These are phyloP conservation scores for Arctium minus DNA, from an alignment of 129 eudicot species.

Conservation along the genomic window DNA sequence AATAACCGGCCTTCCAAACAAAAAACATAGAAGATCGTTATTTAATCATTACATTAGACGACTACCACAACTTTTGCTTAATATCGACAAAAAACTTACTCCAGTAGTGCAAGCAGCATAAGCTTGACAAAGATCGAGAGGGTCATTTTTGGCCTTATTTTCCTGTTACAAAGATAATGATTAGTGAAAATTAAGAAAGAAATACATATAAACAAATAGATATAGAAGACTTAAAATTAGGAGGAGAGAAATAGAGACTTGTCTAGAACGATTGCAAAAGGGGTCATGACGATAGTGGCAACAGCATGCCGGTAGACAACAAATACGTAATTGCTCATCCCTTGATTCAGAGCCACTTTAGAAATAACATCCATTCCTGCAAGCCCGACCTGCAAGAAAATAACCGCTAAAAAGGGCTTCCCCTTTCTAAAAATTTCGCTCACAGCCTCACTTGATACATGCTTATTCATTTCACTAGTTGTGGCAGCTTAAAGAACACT, in stretches of 20 bases:
- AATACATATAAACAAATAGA: not conserved
- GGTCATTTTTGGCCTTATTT: slow-evolving; percentile 87
- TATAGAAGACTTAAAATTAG: not conserved
- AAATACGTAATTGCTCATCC: slow-evolving; percentile 80
- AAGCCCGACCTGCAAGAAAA: slow-evolving; percentile 70
- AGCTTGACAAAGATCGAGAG: slow-evolving; percentile 51
- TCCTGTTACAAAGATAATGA: slow-evolving; percentile 44
- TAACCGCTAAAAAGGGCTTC: slow-evolving; percentile 62
- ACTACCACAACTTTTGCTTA: not conserved
- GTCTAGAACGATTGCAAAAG: slow-evolving; percentile 73
- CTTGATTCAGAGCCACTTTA: slow-evolving; percentile 64
- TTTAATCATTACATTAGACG: not conserved
- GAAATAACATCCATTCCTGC: slow-evolving; percentile 85
- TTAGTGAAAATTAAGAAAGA: not conserved
- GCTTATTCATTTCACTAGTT: slow-evolving; percentile 18
- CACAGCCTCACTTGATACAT: slow-evolving; percentile 20
- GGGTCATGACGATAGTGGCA: slow-evolving; percentile 63
- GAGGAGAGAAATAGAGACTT: slow-evolving; percentile 37
- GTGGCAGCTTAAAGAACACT: slow-evolving; percentile 17
- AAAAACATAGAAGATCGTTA: slow-evolving; percentile 11
- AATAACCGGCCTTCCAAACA: slow-evolving; percentile 74
- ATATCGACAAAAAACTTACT: slow-evolving; percentile 41
- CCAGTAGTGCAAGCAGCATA: slow-evolving; percentile 60
- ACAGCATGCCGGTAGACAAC: slow-evolving; percentile 79
- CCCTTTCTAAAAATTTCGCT: slow-evolving; percentile 26